Conservation (phyloP, 495 filamentous ascomycete species). For the Coniosporium apollinis region DNA sequence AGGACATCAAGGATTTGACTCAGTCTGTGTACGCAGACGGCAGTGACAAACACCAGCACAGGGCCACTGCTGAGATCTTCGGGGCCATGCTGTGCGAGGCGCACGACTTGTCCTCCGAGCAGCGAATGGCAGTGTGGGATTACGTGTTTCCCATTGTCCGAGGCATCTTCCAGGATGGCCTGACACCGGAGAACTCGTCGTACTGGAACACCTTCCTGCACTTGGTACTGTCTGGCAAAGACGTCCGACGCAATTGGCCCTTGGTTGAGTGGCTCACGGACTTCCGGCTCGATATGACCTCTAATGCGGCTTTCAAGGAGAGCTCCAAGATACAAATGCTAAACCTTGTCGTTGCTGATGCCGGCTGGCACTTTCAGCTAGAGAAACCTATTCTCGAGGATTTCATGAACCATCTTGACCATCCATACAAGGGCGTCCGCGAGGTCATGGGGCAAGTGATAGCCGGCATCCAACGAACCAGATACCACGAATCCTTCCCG, state of each 20-base stretch:
- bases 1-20: conserved; percentile 73
- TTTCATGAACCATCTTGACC: conserved; percentile 81
- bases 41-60: conserved; percentile 93
- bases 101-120: conserved; percentile 48
- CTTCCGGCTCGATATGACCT: conserved; percentile 83
- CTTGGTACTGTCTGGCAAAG: conserved; percentile 63
- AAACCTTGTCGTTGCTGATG: conserved; percentile 70
- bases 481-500: conserved; percentile 83
- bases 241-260: conserved; percentile 74
- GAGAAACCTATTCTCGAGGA: conserved; percentile 79
- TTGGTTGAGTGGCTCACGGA: conserved; percentile 67
- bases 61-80: conserved; percentile 87
- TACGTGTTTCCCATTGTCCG: conserved; percentile 82
- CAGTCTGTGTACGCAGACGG: conserved; percentile 70
- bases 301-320: conserved; percentile 97
- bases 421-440: conserved; percentile 92
- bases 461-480: conserved; percentile 68
- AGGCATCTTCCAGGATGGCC: conserved; percentile 67
- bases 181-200: conserved; percentile 82
- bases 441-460: conserved; percentile 88
- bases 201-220: conserved; percentile 95
- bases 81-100: conserved; percentile 66
- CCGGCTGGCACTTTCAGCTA: conserved; percentile 90
- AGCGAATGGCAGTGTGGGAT: conserved; percentile 61
- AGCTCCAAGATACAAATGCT: conserved; percentile 89